phyloP scores from a whole-genome alignment of 148 eudicot genomes.

The Rhododendron mucronatum region DNA sequence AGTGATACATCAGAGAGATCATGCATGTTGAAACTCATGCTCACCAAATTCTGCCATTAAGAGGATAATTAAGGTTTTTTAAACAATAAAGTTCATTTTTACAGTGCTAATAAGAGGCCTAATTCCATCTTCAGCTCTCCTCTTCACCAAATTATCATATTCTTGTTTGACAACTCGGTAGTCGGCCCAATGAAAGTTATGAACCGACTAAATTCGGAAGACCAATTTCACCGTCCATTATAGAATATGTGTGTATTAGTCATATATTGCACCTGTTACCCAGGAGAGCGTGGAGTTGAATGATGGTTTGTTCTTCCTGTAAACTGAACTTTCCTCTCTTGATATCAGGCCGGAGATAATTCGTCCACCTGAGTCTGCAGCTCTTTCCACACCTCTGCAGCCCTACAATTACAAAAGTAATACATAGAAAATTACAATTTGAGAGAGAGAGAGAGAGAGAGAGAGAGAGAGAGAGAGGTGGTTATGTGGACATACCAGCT shows the following conservation, averaged over 20 bases:
- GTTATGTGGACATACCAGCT: conserved; percentile 47
- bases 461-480: not conserved
- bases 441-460: not conserved
- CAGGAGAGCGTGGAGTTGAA: conserved; percentile 95
- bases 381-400: conserved; percentile 96
- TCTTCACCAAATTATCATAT: not conserved
- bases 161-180: no score
- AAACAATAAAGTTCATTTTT: not conserved
- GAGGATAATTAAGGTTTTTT: not conserved
- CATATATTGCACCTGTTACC: conserved; percentile 63
- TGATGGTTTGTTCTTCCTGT: conserved; percentile 95
- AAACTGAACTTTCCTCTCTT: conserved; percentile 88
- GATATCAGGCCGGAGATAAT: conserved; percentile 90
- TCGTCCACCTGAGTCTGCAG: conserved; percentile 90
- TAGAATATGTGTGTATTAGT: not conserved
- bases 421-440: no score
- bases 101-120: not conserved
- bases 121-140: not conserved
- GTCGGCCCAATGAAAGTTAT: not conserved
- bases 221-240: not conserved
- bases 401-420: conserved; percentile 33
- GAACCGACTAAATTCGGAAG: not conserved
- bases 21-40: not conserved
- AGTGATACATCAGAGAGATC: not conserved
- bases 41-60: not conserved